Evolutionary conservation across 345 rosid species (phyloP).

Genomic region (Citrus glauca): DNA sequence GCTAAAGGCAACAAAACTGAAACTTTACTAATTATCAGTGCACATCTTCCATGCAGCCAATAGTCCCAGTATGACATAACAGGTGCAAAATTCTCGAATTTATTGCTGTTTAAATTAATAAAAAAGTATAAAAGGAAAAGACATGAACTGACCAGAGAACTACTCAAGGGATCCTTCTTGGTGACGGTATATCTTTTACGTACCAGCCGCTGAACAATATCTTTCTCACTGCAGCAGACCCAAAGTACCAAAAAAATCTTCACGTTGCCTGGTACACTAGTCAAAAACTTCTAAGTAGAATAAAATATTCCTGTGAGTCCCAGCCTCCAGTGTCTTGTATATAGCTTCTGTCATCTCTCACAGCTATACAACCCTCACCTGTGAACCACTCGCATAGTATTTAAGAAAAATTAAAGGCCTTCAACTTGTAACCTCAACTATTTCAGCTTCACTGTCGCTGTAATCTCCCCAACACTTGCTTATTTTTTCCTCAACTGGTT

Average conservation of each 20-base stretch:
- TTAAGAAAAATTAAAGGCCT: slow-evolving; percentile 11
- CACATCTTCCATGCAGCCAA: not conserved
- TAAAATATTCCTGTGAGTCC: slow-evolving; percentile 1
- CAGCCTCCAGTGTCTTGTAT: not conserved
- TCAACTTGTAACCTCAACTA: slow-evolving; percentile 62
- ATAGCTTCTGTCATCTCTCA: slow-evolving; percentile 7
- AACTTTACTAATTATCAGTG: slow-evolving; percentile 10
- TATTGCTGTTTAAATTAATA: slow-evolving; percentile 5
- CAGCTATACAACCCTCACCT: not conserved
- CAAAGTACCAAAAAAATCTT: slow-evolving; percentile 8
- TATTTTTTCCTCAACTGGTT: slow-evolving; percentile 35
- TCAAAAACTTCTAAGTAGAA: not conserved
- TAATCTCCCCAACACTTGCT: slow-evolving; percentile 80
- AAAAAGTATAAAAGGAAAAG: not conserved
- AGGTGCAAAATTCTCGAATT: slow-evolving; percentile 11
- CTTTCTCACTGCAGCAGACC: slow-evolving; percentile 11
- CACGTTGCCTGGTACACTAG: slow-evolving; percentile 3
- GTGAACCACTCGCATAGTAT: not conserved
- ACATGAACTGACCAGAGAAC: slow-evolving; percentile 5
- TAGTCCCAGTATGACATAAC: not conserved
- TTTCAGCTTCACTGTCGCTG: slow-evolving; percentile 69
- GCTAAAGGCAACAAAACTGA: slow-evolving; percentile 2
- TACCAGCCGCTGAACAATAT: not conserved
- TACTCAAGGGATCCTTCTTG: not conserved
- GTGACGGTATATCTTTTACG: slow-evolving; percentile 2